Evolutionary conservation across 2,329 filamentous ascomycete genomes (phyloP).

Genomic region (Eutypa lata): DNA sequence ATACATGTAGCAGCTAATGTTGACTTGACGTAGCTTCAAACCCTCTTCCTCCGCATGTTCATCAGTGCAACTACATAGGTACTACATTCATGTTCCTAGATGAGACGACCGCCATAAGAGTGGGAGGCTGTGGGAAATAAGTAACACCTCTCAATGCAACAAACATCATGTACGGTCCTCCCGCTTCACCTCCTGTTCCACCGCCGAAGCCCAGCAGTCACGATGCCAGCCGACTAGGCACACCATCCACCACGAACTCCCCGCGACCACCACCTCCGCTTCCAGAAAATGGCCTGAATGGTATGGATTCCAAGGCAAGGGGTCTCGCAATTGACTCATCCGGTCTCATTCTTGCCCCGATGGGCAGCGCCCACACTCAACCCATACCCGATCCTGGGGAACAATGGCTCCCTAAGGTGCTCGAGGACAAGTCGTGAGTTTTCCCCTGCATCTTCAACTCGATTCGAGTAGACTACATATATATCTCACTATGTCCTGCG

Average conservation of each 20-base stretch:
- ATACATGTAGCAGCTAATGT: too few relatives aligned
- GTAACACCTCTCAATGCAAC: too few relatives aligned
- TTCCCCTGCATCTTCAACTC: too few relatives aligned
- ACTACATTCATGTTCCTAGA: too few relatives aligned
- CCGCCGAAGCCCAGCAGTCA: conserved; percentile 71
- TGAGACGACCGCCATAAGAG: too few relatives aligned
- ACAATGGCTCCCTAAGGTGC: conserved; percentile 72
- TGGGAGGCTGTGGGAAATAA: too few relatives aligned
- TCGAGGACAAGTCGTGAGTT: conserved; percentile 77
- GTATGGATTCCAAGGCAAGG: conserved; percentile 19
- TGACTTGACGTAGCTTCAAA: too few relatives aligned
- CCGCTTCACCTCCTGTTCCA: conserved; percentile 61
- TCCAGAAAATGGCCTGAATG: conserved; percentile 23
- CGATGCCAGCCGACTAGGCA: conserved; percentile 64
- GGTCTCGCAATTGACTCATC: conserved; percentile 22
- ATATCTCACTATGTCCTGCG: neutral
- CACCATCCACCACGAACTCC: conserved; percentile 51
- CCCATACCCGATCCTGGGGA: conserved; percentile 58
- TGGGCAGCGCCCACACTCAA: conserved; percentile 24
- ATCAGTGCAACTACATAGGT: too few relatives aligned
- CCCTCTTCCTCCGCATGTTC: too few relatives aligned
- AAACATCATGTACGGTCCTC: conserved; percentile 37
- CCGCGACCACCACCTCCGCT: conserved; percentile 41
- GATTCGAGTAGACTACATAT: too few relatives aligned
- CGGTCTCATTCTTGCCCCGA: conserved; percentile 26